Conservation (phyloP, 2,329 filamentous ascomycete species). For the Fusarium longipes region DNA sequence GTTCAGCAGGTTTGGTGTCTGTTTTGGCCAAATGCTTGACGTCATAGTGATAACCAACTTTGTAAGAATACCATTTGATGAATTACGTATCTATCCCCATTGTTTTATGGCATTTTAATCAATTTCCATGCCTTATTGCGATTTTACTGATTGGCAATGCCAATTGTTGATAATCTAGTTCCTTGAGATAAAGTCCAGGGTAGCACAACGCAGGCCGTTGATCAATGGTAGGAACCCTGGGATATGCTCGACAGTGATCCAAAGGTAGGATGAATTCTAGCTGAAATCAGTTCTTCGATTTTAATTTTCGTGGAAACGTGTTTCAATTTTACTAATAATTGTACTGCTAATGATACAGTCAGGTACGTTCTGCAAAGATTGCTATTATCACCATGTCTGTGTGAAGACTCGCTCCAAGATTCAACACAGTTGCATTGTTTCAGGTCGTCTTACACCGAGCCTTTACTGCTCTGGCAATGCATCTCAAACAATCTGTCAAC, state of each 20-base stretch:
- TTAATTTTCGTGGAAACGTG: too few relatives aligned
- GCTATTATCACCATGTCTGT: too few relatives aligned
- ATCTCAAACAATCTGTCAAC: neutral
- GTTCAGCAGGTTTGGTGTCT: neutral
- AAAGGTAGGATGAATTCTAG: too few relatives aligned
- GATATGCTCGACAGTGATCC: too few relatives aligned
- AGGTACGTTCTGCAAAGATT: too few relatives aligned
- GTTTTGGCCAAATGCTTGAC: neutral
- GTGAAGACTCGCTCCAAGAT: too few relatives aligned
- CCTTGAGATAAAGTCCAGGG: neutral
- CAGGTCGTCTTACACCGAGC: neutral
- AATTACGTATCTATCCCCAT: neutral
- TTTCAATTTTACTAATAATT: too few relatives aligned
- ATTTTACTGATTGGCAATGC: neutral
- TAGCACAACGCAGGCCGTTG: too few relatives aligned
- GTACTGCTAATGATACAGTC: too few relatives aligned
- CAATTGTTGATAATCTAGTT: neutral
- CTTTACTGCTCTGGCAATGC: neutral
- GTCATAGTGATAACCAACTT: conserved; percentile 10
- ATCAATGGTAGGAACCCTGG: too few relatives aligned
- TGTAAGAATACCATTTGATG: neutral
- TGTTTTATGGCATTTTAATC: neutral
- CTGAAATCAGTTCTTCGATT: too few relatives aligned
- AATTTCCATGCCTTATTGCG: neutral
- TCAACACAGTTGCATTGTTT: neutral